Base-by-base conservation (phyloP, 2,329 filamentous ascomycete species). In the Penicillium sclerotiorum region DNA sequence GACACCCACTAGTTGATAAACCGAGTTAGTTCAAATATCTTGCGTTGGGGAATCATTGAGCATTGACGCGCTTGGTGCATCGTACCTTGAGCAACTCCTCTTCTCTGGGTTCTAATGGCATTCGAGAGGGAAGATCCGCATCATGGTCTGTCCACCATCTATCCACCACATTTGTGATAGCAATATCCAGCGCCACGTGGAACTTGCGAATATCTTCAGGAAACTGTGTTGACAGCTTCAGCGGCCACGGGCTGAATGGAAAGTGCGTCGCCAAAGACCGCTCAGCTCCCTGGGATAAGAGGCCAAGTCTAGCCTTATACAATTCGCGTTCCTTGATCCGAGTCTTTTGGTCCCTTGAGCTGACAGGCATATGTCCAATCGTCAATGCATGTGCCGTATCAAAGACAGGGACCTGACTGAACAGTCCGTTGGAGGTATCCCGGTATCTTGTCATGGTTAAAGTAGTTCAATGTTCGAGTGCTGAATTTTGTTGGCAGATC, bases 101-200 rank as follows among this genome's bases (percentile, higher is more conserved):
- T 30, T 64, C 64, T 3, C 58, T 45, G 1, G 49, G 32, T 35
- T 66, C 63, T 25, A 67, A 42, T 6, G 64, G 63, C 64, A 67
- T 64, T 2, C 60, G 49, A 8, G 42, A 28, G 4, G 62, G 58
- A 21, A 68, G 61, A 2, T 43, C 17, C 2, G 63, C 59, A 8
- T 55, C 36, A 0, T 27, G 8, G 37, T 68, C 65, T 1, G 54
- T 53, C 57, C 59, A 64, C 64, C 64, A 68, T 52, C 64, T 45
- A 20, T 63, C 53, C 3, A 67, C 56, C 25, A 67, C 66, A 44
- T 66, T 56, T n/a, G 52, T 54, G 6, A 66, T 51, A 13, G 63
- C 63, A 4, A 54, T 39, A 17, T 53, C 47, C 12, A 67, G 47
- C 2, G 63, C 52, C 27, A 55, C 51, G 33, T 64, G 55, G 2